Percentiles rank a stretch among this genome's conserved stretches.
These are phyloP conservation scores for Diatrype stigma DNA, from an alignment of 2,329 filamentous ascomycete species.

Conservation along the genomic window DNA sequence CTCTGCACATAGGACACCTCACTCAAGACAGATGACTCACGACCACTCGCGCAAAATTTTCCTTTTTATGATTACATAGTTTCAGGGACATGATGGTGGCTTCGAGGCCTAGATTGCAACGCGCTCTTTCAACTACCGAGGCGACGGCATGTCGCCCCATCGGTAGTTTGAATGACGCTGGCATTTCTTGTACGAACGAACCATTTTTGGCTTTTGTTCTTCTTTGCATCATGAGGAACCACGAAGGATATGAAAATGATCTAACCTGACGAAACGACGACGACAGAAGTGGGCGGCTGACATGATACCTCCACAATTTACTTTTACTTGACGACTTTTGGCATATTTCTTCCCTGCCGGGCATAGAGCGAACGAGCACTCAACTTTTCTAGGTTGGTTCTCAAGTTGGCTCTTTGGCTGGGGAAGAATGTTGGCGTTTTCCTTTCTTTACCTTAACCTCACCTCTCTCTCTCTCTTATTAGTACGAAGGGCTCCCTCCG, in stretches of 20 bases:
- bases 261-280: slow-evolving; percentile 11
- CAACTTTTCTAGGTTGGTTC: not conserved
- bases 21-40: slow-evolving; percentile 1
- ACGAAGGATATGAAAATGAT: slow-evolving; percentile 25
- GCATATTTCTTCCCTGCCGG: slow-evolving; percentile 15
- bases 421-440: slow-evolving; percentile 22
- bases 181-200: slow-evolving; percentile 22
- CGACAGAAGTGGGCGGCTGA: slow-evolving; percentile 19
- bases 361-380: slow-evolving; percentile 8
- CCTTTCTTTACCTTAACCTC: not conserved
- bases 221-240: slow-evolving; percentile 18
- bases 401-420: slow-evolving; percentile 19
- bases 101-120: slow-evolving; percentile 17
- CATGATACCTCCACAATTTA: slow-evolving; percentile 10
- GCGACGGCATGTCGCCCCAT: not conserved
- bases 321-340: slow-evolving; percentile 25
- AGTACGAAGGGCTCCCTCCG: slow-evolving; percentile 14
- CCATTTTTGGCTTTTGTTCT: slow-evolving; percentile 7
- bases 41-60: slow-evolving; percentile 1
- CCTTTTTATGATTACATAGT: slow-evolving; percentile 7
- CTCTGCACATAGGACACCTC: slow-evolving; percentile 6
- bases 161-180: slow-evolving; percentile 2
- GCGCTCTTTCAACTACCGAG: slow-evolving; percentile 5
- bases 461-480: not conserved
- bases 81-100: slow-evolving; percentile 7